Percentiles rank a stretch among this genome's conserved stretches.
Evolutionary conservation across 2,329 filamentous ascomycete species (phyloP).

Genomic region (Fonsecaea pugnacius): DNA sequence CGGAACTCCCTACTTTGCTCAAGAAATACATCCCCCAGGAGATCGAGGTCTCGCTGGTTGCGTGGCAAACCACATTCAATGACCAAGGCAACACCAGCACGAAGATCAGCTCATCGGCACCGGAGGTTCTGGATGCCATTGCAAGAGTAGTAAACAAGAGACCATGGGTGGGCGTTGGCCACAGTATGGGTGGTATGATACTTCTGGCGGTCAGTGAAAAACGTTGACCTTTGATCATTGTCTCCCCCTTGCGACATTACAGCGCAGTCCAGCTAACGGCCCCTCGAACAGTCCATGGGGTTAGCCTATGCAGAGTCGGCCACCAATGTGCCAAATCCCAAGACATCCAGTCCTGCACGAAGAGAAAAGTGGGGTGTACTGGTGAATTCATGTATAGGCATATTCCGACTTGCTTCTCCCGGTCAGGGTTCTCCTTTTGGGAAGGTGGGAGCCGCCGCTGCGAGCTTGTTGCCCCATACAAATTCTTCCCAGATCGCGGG

Average conservation of each 20-base stretch:
- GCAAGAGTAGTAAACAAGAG: not conserved
- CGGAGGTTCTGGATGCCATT: not conserved
- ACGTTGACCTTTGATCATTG: not conserved
- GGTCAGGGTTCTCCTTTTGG: not conserved
- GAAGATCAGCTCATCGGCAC: not conserved
- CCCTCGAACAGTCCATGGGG: not conserved
- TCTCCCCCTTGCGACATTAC: not conserved
- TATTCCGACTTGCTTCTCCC: not conserved
- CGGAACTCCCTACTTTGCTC: too few relatives aligned
- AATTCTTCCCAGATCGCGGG: not conserved
- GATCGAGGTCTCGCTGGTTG: too few relatives aligned
- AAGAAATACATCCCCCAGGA: too few relatives aligned
- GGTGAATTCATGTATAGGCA: not conserved
- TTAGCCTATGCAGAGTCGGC: not conserved
- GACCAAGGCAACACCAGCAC: not conserved
- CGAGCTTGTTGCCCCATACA: not conserved
- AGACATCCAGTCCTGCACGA: not conserved
- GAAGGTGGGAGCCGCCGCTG: too few relatives aligned
- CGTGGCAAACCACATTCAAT: not conserved
- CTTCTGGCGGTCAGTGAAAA: not conserved
- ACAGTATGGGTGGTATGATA: not conserved
- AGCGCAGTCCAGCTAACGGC: not conserved
- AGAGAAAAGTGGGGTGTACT: not conserved
- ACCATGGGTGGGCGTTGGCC: not conserved
- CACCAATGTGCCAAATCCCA: not conserved